A percentile compares a stretch with the other conserved stretches of the same genome.
Evolutionary conservation across 495 filamentous ascomycete species (phyloP).

Genomic region (Parathielavia hyrcaniae): DNA sequence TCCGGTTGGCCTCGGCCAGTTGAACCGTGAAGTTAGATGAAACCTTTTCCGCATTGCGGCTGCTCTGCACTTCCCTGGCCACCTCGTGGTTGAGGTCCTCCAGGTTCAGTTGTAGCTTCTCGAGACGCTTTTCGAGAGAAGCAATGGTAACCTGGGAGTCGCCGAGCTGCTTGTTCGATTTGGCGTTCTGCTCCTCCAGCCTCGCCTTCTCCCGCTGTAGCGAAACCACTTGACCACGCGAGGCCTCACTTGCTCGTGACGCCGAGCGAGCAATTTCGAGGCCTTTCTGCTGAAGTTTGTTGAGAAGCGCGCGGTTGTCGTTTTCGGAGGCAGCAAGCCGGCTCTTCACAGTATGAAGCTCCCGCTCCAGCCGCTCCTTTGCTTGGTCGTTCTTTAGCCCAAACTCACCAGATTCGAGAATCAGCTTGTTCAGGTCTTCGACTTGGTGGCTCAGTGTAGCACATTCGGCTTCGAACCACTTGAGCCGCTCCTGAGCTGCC

Average conservation of each 20-base stretch:
- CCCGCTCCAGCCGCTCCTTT: constrained; percentile 85
- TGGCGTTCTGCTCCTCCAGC: constrained; percentile 75
- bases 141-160: constrained; percentile 80
- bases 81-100: constrained; percentile 96
- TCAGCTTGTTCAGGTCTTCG: constrained; percentile 72
- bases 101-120: constrained; percentile 80
- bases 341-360: constrained; percentile 88
- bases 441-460: constrained; percentile 65
- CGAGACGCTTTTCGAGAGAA: constrained; percentile 89
- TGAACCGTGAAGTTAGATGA: constrained; percentile 79
- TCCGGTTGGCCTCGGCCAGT: constrained; percentile 81
- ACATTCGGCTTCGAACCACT: constrained; percentile 70
- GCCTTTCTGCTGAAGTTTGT: constrained; percentile 97
- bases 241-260: constrained; percentile 77
- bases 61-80: constrained; percentile 82
- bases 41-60: constrained; percentile 81
- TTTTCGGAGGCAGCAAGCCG: constrained; percentile 90
- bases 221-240: constrained; percentile 66
- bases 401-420: constrained; percentile 82
- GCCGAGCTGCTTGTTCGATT: constrained; percentile 75
- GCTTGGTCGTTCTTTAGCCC: constrained; percentile 82
- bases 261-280: constrained; percentile 89
- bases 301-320: constrained; percentile 89
- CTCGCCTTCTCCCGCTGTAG: constrained; percentile 81
- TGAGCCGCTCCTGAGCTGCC: constrained; percentile 59